Base-by-base conservation (phyloP, 2,329 filamentous ascomycete species). In the Calonectria montana region DNA sequence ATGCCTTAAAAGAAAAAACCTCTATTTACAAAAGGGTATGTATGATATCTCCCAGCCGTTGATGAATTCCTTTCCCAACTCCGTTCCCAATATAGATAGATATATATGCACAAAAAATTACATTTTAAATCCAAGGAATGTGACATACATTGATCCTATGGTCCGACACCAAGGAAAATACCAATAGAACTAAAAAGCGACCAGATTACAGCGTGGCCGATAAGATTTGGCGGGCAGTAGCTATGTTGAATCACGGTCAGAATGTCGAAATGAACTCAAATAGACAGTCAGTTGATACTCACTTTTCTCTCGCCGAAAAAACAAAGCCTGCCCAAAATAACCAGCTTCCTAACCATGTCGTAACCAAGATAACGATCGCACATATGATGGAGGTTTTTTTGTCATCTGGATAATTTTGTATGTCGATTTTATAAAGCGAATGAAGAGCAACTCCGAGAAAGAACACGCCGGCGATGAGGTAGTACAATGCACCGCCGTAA, bases 251-350 rank as follows among this genome's bases (percentile, higher is more conserved):
- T 25, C 29, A 15, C n/a, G 23, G 50, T 55, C 6, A 35, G 27
- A 23, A 2, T 8, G 4, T n/a, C 13, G 8, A 3, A 15, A 7
- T 2, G 4, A 6, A 6, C 25, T 4, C 23, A 13, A 1, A 10
- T 16, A 4, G 12, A 13, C 10, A 12, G 13, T 9, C 7, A 12
- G 31, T 35, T 9, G 15, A 1, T n/a, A 59, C 53, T 59, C 15
- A 37, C 53, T 59, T 39, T 25, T 59, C 7, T 16, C 53, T 21
- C 15, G 31, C 53, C 2, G 53, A 21, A 39, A 37, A 35, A 2
- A 39, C 53, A 39, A 57, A 59, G 4, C 53, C 53, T 4, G 53
- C 53, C 53, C 53, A 59, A 23, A 39, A 59, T 7, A 59, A 21
- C 53, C 53, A 59, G n/a, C 53, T 59, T 3, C 29, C 53, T 3